Conservation (phyloP, 441 rosid genomes). For the Populus hybrid region DNA sequence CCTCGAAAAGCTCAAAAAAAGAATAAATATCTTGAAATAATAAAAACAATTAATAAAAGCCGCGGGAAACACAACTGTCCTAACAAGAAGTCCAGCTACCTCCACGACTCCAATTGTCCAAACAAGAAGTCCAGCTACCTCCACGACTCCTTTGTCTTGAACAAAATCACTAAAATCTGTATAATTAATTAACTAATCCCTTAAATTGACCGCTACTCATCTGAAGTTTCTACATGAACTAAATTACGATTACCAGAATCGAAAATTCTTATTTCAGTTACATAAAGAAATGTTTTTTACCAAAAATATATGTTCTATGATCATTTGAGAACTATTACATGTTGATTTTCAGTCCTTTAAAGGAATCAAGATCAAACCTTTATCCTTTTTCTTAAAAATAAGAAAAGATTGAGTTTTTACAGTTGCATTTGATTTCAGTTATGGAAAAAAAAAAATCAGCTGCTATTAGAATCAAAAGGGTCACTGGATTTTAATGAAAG, state of each 20-base stretch:
- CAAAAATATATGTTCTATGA: no score
- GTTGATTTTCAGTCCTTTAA: not conserved
- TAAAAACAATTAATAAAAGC: not conserved
- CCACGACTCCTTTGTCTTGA: constrained; percentile 10
- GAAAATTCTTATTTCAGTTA: not conserved
- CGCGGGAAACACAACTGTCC: constrained; percentile 8
- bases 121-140: constrained; percentile 11
- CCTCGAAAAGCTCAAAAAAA: not conserved
- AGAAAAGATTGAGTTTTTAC: not conserved
- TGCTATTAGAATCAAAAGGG: not conserved
- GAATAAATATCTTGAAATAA: not conserved
- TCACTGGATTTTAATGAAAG: not conserved
- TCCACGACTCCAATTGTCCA: constrained; percentile 14
- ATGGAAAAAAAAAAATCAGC: not conserved
- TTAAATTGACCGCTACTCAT: not conserved
- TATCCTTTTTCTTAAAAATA: no score
- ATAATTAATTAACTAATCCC: not conserved
- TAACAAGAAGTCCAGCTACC: constrained; percentile 9
- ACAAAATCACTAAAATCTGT: not conserved
- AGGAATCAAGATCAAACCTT: not conserved
- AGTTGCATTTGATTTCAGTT: not conserved
- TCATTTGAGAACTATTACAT: no score
- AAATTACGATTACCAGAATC: not conserved
- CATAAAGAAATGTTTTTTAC: no score
- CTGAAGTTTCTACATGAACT: not conserved